phyloP scores from a whole-genome alignment of 2,329 filamentous ascomycete genomes.

The Neofusicoccum ribis region DNA sequence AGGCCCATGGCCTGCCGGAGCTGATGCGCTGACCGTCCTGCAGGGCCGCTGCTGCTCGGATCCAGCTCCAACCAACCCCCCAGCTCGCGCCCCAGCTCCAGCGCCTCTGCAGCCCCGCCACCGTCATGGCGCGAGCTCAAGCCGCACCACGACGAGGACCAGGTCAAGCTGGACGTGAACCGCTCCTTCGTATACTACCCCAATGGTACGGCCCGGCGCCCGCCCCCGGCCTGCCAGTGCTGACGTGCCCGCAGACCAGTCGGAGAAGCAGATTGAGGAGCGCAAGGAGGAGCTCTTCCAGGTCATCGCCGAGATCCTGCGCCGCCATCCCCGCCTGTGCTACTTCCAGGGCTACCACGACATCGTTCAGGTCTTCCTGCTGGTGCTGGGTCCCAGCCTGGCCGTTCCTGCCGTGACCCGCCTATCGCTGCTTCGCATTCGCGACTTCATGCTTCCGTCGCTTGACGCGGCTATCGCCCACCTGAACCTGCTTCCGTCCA shows the following conservation, averaged over 20 bases:
- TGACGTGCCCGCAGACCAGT: conserved; percentile 57
- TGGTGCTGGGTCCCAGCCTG: conserved; percentile 69
- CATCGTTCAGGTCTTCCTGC: conserved; percentile 91
- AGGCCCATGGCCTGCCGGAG: conserved; percentile 1
- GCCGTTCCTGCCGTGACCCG: conserved; percentile 68
- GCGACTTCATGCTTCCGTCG: conserved; percentile 95
- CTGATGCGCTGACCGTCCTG: conserved; percentile 15
- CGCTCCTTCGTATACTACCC: conserved; percentile 98
- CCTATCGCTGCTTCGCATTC: conserved; percentile 86
- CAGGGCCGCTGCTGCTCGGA: conserved; percentile 64
- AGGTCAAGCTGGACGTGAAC: conserved; percentile 89
- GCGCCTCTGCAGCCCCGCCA: background rate
- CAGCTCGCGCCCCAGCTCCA: conserved; percentile 17
- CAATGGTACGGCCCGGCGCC: conserved; percentile 57
- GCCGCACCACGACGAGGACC: conserved; percentile 82
- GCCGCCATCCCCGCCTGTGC: conserved; percentile 77
- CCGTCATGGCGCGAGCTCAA: conserved; percentile 62
- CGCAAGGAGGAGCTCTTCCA: conserved; percentile 76
- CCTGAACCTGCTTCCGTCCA: conserved; percentile 81
- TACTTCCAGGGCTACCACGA: conserved; percentile 99
- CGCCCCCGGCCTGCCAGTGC: conserved; percentile 21
- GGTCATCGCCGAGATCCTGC: conserved; percentile 78
- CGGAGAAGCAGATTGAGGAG: conserved; percentile 65
- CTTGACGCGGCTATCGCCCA: conserved; percentile 80
- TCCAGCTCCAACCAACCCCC: conserved; percentile 25